These are phyloP conservation scores for Trichosanthes truncata DNA, from an alignment of 306 rosid species.

Conservation along the genomic window DNA sequence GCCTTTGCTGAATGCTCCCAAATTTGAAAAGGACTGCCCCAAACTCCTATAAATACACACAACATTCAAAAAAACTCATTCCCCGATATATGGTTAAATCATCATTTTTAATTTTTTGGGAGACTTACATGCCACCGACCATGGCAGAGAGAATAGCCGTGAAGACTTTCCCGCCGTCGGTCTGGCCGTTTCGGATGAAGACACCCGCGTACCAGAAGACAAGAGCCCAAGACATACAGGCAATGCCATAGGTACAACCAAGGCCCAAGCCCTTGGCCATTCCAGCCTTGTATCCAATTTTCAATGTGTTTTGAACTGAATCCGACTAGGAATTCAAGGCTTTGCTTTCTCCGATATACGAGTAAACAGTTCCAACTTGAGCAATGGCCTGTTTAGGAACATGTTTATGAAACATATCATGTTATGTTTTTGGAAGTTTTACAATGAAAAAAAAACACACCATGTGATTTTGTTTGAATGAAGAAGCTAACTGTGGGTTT, in stretches of 20 bases:
- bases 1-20: conserved; percentile 96
- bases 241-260: conserved; percentile 99
- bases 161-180: conserved; percentile 95
- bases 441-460: background rate
- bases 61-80: conserved; percentile 33
- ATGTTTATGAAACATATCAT: background rate
- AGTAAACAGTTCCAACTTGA: conserved; percentile 92
- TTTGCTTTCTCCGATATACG: conserved; percentile 91
- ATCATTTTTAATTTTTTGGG: background rate
- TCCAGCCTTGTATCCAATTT: conserved; percentile 96
- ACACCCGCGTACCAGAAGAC: conserved; percentile 99
- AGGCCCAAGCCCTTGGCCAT: conserved; percentile 97
- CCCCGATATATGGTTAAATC: conserved; percentile 30
- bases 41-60: conserved; percentile 58
- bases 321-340: conserved; percentile 92
- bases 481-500: background rate
- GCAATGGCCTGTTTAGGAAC: conserved; percentile 58
- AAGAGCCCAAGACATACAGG: conserved; percentile 99
- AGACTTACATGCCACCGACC: conserved; percentile 94
- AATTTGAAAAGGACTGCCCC: conserved; percentile 94
- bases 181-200: conserved; percentile 85
- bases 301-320: conserved; percentile 81
- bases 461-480: background rate
- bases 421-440: background rate
- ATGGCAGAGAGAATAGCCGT: conserved; percentile 96